These are phyloP conservation scores for Rhododendron henanense DNA, from an alignment of 148 eudicot species.

Conservation along the genomic window DNA sequence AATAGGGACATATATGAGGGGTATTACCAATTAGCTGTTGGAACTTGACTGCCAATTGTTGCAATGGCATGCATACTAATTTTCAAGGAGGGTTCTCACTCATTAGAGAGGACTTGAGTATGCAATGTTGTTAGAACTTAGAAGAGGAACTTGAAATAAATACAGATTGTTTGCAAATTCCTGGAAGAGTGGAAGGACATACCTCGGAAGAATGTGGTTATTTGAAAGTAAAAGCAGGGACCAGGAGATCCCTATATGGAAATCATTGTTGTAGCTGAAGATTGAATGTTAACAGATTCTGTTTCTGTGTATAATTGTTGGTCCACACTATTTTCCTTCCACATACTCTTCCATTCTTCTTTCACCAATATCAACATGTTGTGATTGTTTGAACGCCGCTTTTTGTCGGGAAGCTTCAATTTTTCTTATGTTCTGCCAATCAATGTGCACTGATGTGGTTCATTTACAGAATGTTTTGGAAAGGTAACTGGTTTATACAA, in stretches of 20 bases:
- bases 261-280: background rate
- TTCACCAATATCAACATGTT: background rate
- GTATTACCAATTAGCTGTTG: too few species aligned
- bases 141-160: background rate
- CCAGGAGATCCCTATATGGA: background rate
- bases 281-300: too few species aligned
- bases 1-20: too few species aligned
- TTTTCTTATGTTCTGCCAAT: constrained; percentile 1
- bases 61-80: too few species aligned
- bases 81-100: background rate
- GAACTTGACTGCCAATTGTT: too few species aligned
- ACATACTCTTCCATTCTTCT: background rate
- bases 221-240: background rate
- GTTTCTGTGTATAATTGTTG: background rate
- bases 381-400: background rate
- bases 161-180: background rate
- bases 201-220: background rate
- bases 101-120: background rate
- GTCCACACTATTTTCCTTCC: background rate
- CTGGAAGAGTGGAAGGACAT: background rate
- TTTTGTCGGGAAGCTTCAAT: background rate
- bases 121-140: too few species aligned
- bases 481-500: constrained; percentile 94
- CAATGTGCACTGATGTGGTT: background rate
- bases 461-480: constrained; percentile 72